Conservation (phyloP, 345 rosid species). For the Eucalyptus dawsonii region DNA sequence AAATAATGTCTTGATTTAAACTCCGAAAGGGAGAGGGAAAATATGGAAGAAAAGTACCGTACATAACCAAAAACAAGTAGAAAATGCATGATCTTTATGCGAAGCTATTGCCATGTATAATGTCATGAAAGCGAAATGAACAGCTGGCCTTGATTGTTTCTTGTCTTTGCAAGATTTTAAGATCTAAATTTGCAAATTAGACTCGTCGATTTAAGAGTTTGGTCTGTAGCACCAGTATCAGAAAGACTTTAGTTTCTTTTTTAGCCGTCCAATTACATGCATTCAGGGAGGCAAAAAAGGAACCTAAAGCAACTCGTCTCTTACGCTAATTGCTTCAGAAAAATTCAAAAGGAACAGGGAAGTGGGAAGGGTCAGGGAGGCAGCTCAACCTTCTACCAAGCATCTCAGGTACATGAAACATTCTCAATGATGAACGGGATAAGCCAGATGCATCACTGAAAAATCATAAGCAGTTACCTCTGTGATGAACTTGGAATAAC, state of each 20-base stretch:
- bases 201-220: background rate
- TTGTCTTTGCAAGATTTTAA: background rate
- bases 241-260: background rate
- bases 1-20: background rate
- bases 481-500: constrained; percentile 67
- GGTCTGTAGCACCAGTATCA: background rate
- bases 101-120: background rate
- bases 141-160: background rate
- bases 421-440: background rate
- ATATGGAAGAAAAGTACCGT: background rate
- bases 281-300: background rate
- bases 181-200: background rate
- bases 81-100: background rate
- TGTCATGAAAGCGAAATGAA: background rate
- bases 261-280: background rate
- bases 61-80: background rate
- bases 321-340: background rate
- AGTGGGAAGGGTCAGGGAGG: background rate
- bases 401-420: background rate
- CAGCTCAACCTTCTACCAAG: background rate
- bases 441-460: background rate
- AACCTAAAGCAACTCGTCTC: background rate
- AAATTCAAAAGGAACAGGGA: background rate
- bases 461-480: constrained; percentile 31
- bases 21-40: background rate